These are phyloP conservation scores for Pythium utonaiense DNA, from an alignment of 352 stramenopile species.

Conservation along the genomic window DNA sequence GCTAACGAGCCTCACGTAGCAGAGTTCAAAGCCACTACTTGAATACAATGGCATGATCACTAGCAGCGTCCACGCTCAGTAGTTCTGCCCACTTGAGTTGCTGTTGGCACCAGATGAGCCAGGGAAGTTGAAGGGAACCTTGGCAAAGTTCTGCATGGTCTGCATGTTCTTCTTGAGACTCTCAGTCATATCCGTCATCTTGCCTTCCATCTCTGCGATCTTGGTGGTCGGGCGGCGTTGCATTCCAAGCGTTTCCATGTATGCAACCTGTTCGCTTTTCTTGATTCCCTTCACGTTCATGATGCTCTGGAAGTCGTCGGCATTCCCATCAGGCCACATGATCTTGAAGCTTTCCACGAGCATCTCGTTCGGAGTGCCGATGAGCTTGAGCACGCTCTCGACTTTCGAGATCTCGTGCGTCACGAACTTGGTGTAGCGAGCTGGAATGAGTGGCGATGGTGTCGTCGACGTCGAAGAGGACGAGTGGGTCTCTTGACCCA, in stretches of 20 bases:
- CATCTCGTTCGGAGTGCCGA: constrained; percentile 94
- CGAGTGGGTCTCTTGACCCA: constrained; percentile 63
- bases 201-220: constrained; percentile 81
- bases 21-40: background rate
- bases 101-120: constrained; percentile 14
- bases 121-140: constrained; percentile 68
- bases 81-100: constrained; percentile 17
- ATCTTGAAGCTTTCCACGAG: constrained; percentile 96
- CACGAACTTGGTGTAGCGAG: constrained; percentile 97
- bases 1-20: background rate
- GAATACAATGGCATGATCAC: no score
- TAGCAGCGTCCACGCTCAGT: background rate
- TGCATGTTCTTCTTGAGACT: constrained; percentile 82
- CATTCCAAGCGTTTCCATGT: constrained; percentile 63
- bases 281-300: constrained; percentile 94
- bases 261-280: constrained; percentile 64
- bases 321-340: constrained; percentile 93
- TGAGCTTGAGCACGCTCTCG: constrained; percentile 97
- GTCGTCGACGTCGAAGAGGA: constrained; percentile 32
- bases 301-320: constrained; percentile 91
- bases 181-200: constrained; percentile 86
- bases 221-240: constrained; percentile 59
- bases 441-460: constrained; percentile 73
- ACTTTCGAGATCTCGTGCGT: constrained; percentile 94
- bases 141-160: constrained; percentile 62